Evolutionary conservation across 306 rosid genomes (phyloP).

Genomic region (Astragalus glycyphyllos): DNA sequence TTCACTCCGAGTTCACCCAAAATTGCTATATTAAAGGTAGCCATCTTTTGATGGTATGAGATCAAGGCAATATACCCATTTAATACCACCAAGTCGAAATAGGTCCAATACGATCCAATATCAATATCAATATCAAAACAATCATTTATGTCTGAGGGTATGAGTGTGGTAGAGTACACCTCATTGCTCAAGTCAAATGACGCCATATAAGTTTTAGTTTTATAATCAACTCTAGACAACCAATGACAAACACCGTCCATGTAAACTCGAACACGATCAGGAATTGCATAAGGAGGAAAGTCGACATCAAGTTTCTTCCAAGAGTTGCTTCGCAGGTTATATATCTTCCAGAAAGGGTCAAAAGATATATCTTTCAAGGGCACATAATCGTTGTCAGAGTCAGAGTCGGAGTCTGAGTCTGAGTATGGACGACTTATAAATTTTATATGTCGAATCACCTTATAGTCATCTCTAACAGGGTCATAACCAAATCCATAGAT

Average conservation of each 20-base stretch:
- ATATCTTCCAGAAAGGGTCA: no score
- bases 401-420: no score
- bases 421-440: background rate
- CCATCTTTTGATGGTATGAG: background rate
- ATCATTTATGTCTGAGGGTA: background rate
- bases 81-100: background rate
- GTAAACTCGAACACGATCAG: background rate
- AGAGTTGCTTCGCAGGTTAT: no score
- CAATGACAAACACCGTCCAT: background rate
- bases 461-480: background rate
- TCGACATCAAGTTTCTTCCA: no score
- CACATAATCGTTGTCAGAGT: no score
- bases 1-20: background rate
- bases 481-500: background rate
- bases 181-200: background rate
- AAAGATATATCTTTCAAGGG: no score
- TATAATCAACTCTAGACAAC: background rate
- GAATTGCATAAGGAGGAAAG: no score
- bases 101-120: background rate
- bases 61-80: background rate
- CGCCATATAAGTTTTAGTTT: background rate
- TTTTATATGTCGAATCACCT: background rate
- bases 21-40: background rate
- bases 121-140: background rate
- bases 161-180: background rate